Evolutionary conservation across 2,329 filamentous ascomycete genomes (phyloP), one percentile per base, ranked within the genome.

Genomic region (Neopestalotiopsis rosae): DNA sequence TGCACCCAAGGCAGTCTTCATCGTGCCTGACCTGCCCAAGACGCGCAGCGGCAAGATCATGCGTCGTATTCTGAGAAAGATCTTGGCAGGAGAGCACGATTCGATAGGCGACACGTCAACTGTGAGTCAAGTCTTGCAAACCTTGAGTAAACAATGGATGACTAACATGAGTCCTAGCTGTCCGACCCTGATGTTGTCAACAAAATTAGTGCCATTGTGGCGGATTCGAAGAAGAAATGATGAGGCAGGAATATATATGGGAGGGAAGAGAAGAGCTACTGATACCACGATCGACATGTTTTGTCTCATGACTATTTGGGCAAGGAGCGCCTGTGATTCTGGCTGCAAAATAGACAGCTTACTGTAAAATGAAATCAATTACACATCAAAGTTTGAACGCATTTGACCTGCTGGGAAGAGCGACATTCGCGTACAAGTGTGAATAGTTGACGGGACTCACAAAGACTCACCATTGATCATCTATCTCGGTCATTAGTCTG

Each of bases 21-120:
- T 97, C 67, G 93, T 99, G 59, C 92, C 94, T 3, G 96, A 99
- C 80, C 88, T 99, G 73, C 96, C 96, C 76, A 98, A 99, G 90
- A 99, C 96, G 49, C 89, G 96, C 75, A 97, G 93, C 75, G 96
- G 96, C 74, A 99, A 99, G 92, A 99, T 99, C 78, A 99, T 99
- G 96, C 90, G 96, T 72, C 91, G 96, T 72, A 97, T 99, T 78
- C 83, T 99, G 85, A 89, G 96, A 76, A 99, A 99, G 93, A 97
- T 99, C 78, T 83, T 99, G 74, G 95, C 95, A 17, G 95, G 95
- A 45, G 96, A 99, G 86, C 95, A 98, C 83, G 96, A 99, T 81
- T 95, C 97, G 83, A 87, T 99, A 67, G 96, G 96, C 75, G 96
- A 99, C 78, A 97, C 88, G 45, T 93, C 93, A 24, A 98, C 96